phyloP scores from a whole-genome alignment of 2,329 filamentous ascomycete genomes.

The Xylaria sp. region DNA sequence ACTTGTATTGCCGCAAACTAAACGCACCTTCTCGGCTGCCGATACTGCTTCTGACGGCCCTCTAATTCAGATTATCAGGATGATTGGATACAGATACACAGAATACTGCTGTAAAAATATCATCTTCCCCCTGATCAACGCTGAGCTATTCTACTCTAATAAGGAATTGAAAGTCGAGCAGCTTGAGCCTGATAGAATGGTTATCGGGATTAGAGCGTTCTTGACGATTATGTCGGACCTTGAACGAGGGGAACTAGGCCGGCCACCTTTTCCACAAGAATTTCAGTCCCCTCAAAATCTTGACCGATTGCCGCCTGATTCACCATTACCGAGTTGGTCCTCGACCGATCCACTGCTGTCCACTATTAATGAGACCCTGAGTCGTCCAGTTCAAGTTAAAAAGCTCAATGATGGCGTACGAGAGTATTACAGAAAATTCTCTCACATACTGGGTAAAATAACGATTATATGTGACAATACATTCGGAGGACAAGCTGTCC shows the following conservation, averaged over 20 bases:
- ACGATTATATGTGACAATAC: constrained; percentile 96
- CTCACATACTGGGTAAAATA: constrained; percentile 93
- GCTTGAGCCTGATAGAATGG: constrained; percentile 93
- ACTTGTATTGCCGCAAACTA: constrained; percentile 82
- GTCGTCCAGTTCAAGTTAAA: constrained; percentile 69
- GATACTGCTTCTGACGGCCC: constrained; percentile 88
- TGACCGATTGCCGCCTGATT: constrained; percentile 59
- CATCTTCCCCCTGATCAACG: constrained; percentile 95
- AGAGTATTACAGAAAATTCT: constrained; percentile 90
- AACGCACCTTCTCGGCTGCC: constrained; percentile 81
- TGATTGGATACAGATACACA: constrained; percentile 92
- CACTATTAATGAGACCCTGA: constrained; percentile 70
- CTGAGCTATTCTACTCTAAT: constrained; percentile 82
- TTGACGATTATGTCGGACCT: constrained; percentile 92
- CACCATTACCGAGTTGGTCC: constrained; percentile 57
- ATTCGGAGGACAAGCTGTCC: constrained; percentile 92
- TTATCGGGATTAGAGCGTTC: constrained; percentile 96
- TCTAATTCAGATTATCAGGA: constrained; percentile 90
- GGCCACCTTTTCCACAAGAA: constrained; percentile 85
- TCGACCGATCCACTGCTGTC: constrained; percentile 42
- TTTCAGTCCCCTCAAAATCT: constrained; percentile 54
- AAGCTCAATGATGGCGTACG: constrained; percentile 79
- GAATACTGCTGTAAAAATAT: constrained; percentile 93
- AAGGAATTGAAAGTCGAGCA: constrained; percentile 88
- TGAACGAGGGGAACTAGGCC: constrained; percentile 80